Base-by-base conservation (phyloP, 306 rosid genomes). In the Begonia fuchsioides region DNA sequence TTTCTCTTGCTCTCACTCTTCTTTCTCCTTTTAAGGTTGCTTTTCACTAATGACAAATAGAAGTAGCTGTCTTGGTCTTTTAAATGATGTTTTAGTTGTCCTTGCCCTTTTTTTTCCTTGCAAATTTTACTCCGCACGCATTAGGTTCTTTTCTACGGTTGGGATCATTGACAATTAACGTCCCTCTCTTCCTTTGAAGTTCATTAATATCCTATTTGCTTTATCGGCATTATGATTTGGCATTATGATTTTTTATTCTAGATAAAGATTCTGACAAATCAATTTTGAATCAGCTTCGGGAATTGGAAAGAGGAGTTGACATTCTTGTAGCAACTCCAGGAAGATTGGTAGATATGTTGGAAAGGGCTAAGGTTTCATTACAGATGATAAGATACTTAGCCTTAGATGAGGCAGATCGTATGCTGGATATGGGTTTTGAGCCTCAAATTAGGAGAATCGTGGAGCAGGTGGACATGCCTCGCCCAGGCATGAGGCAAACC, bases 391-490 rank as follows among this genome's bases (percentile, higher is more conserved):
- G 61, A 49, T 81, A 85, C 61, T 65, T 85, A 70, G 95, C 93
- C 17, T 80, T 85, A 56, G 95, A 85, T 44, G 95, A 85, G 75
- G 95, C 95, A 43, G 93, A 85, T 62, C 72, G 95, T 54, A 85
- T 85, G 95, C 78, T 85, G 65, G 95, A 85, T 63, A 85, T 85
- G 95, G 95, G 95, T 56, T 85, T 85, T 71, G 95, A 85, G 70
- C 95, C 95, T 64, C 93, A 85, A 72, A 85, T 85, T 43, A 79
- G 95, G 58, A 85, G 76, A 56, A 81, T 85, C 32, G 95, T 85
- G 57, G 76, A 85, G 40, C 84, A 85, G 69, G 76, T 78, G 87
- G 95, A 80, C 70, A 85, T 85, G 95, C 95, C 95, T 68, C 83
- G 74, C 10, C 76, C 68, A 9, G 87, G 93, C 60, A 50, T 54